These are phyloP conservation scores for Thalia dealbata DNA, from an alignment of 176 grass and related monocot species.

Conservation along the genomic window DNA sequence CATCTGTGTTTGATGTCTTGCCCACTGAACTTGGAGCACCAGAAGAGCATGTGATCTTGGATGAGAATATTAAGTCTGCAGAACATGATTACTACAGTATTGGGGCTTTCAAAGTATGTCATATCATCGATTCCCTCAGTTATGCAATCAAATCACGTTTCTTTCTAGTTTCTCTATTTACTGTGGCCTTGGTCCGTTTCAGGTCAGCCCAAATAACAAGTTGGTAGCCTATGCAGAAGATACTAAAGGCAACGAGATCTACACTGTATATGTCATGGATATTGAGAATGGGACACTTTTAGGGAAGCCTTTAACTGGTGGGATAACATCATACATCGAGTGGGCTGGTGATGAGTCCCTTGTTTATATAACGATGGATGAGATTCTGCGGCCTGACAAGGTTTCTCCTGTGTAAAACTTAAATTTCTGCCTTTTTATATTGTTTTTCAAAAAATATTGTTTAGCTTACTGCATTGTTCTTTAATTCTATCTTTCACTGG, in stretches of 20 bases:
- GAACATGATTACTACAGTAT: conserved; percentile 69
- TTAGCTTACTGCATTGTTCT: too few relatives aligned
- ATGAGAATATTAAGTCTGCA: conserved; percentile 72
- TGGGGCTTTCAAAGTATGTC: conserved; percentile 50
- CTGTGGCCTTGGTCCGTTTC: conserved; percentile 14
- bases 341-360: conserved; percentile 74
- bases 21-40: conserved; percentile 47
- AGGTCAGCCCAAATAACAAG: conserved; percentile 80
- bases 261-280: conserved; percentile 70
- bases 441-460: too few relatives aligned
- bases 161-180: conserved; percentile 5
- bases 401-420: conserved; percentile 6
- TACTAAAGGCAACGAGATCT: conserved; percentile 80
- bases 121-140: neutral
- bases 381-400: conserved; percentile 77
- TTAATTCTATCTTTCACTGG: too few relatives aligned
- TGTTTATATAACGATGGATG: conserved; percentile 83
- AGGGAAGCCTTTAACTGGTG: conserved; percentile 47
- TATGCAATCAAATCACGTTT: neutral
- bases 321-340: conserved; percentile 56
- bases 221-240: conserved; percentile 80
- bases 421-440: too few relatives aligned
- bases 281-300: conserved; percentile 42
- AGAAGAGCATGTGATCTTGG: conserved; percentile 68
- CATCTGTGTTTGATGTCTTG: conserved; percentile 64